A percentile compares a stretch with the other conserved stretches of the same genome.
Conservation (phyloP, 2,329 filamentous ascomycete genomes). For the Penicillium psychrosexuale region DNA sequence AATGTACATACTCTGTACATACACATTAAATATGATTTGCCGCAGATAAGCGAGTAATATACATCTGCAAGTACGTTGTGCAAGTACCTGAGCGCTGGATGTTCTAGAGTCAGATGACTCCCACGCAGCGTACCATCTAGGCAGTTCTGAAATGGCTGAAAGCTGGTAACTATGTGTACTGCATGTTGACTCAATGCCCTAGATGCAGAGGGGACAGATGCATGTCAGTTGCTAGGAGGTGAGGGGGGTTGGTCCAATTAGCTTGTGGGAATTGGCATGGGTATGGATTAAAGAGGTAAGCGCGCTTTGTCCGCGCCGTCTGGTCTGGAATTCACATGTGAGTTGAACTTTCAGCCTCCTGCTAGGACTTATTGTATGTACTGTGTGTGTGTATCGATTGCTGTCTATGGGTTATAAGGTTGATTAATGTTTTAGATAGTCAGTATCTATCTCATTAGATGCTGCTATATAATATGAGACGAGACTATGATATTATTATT, state of each 20-base stretch:
- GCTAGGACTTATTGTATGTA: neutral
- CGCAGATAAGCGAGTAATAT: slow-evolving; percentile 5
- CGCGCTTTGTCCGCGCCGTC: slow-evolving; percentile 5
- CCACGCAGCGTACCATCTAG: slow-evolving; percentile 9
- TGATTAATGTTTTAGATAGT: neutral
- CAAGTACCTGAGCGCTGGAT: slow-evolving; percentile 3
- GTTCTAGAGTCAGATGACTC: slow-evolving; percentile 23
- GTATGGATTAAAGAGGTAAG: neutral
- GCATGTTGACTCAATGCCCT: slow-evolving; percentile 9
- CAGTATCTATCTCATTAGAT: neutral
- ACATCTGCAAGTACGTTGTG: neutral
- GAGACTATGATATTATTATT: neutral
- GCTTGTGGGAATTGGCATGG: neutral
- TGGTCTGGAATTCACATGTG: slow-evolving; percentile 4
- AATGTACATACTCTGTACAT: neutral
- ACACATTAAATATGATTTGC: neutral
- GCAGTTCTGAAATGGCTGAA: slow-evolving; percentile 13
- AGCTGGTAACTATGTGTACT: slow-evolving; percentile 2
- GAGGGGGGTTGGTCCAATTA: neutral
- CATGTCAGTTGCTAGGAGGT: neutral
- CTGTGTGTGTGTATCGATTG: neutral
- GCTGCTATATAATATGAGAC: neutral
- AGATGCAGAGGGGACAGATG: slow-evolving; percentile 4
- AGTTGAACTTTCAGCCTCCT: slow-evolving; percentile 3
- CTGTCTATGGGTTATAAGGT: neutral